These are phyloP conservation scores for Lactarius vividus DNA, from an alignment of 768 basidiomycete genomes.

Conservation along the genomic window DNA sequence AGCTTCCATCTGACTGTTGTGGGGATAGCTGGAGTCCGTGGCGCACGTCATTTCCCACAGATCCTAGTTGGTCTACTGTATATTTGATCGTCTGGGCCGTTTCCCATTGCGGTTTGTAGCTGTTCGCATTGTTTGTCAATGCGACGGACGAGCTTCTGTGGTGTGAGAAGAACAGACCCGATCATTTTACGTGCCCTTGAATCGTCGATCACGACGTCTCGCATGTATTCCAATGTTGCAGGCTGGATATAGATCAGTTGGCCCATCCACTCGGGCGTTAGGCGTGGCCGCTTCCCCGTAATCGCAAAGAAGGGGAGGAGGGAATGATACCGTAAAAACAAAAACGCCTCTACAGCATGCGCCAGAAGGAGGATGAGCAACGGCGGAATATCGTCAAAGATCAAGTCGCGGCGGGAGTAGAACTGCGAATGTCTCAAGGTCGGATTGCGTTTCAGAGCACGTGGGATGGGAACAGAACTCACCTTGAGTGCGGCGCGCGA, in stretches of 20 bases:
- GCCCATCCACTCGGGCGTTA: constrained; percentile 36
- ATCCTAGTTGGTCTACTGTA: constrained; percentile 36
- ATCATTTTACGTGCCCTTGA: constrained; percentile 37
- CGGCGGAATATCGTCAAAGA: constrained; percentile 34
- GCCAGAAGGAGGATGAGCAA: constrained; percentile 35
- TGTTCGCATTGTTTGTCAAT: constrained; percentile 11
- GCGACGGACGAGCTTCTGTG: background rate
- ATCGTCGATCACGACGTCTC: constrained; percentile 36
- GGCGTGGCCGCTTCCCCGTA: constrained; percentile 27
- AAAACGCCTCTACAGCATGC: constrained; percentile 34
- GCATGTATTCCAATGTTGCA: constrained; percentile 35
- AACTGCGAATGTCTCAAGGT: constrained; percentile 28
- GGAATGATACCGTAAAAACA: constrained; percentile 36
- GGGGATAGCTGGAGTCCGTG: constrained; percentile 8
- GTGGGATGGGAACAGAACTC: background rate
- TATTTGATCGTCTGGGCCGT: constrained; percentile 36
- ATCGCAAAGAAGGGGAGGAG: constrained; percentile 29
- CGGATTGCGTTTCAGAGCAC: background rate
- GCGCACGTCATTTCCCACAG: constrained; percentile 27
- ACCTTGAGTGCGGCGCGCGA: constrained; percentile 36
- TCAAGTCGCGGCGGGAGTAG: constrained; percentile 33
- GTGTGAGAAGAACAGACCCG: constrained; percentile 30
- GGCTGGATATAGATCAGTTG: constrained; percentile 36
- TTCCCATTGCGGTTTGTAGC: constrained; percentile 36
- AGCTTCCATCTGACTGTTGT: background rate